phyloP scores from a whole-genome alignment of 2,329 filamentous ascomycete species.

The Diaporthe humulicola region DNA sequence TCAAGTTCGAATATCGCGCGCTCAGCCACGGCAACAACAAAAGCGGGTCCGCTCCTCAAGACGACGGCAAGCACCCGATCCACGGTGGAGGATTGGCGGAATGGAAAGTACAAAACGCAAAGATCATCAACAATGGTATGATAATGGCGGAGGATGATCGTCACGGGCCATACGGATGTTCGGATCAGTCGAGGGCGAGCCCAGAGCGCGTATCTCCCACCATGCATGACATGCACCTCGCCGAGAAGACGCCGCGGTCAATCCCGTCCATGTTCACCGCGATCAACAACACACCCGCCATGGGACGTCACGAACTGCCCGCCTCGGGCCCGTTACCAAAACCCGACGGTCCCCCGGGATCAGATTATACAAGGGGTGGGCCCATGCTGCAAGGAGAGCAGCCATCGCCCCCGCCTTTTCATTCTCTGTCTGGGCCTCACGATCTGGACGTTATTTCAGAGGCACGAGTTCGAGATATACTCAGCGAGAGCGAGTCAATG shows the following conservation, averaged over 20 bases:
- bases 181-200: slow-evolving; percentile 48
- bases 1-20: slow-evolving; percentile 62
- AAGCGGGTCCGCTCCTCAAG: slow-evolving; percentile 19
- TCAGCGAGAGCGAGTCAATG: slow-evolving; percentile 40
- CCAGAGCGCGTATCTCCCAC: slow-evolving; percentile 49
- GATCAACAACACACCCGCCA: slow-evolving; percentile 49
- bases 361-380: background rate
- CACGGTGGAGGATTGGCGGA: slow-evolving; percentile 68
- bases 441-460: background rate
- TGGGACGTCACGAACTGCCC: slow-evolving; percentile 1
- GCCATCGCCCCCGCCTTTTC: slow-evolving; percentile 45
- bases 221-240: slow-evolving; percentile 43
- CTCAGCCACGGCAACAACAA: slow-evolving; percentile 45
- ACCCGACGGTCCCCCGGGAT: background rate
- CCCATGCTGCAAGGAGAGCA: slow-evolving; percentile 48
- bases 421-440: background rate
- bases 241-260: slow-evolving; percentile 47
- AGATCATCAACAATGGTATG: slow-evolving; percentile 59
- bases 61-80: slow-evolving; percentile 54
- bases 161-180: slow-evolving; percentile 37
- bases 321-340: background rate
- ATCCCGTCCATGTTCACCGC: slow-evolving; percentile 54
- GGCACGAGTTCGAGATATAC: slow-evolving; percentile 11
- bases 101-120: slow-evolving; percentile 58
- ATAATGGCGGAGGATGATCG: slow-evolving; percentile 52